These are phyloP conservation scores for Casuarina glauca DNA, from an alignment of 306 rosid species.

Conservation along the genomic window DNA sequence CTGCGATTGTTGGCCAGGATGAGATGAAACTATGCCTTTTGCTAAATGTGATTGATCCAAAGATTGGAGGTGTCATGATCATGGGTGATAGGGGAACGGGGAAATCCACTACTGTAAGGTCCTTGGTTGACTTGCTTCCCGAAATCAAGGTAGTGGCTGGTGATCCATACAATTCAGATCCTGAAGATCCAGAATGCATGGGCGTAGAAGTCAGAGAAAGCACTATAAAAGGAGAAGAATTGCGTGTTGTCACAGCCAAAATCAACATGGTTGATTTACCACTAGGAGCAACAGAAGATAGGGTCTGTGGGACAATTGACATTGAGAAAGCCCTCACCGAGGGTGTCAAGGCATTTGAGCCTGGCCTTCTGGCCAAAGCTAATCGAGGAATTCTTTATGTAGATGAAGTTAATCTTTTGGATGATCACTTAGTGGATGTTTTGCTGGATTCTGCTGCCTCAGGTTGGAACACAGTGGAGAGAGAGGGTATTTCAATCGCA, in stretches of 20 bases:
- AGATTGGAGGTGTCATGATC: constrained; percentile 97
- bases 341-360: constrained; percentile 95
- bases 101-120: constrained; percentile 85
- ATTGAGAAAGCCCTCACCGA: constrained; percentile 94
- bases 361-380: constrained; percentile 92
- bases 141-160: constrained; percentile 81
- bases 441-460: constrained; percentile 95
- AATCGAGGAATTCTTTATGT: constrained; percentile 94
- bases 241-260: constrained; percentile 58
- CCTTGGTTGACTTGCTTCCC: constrained; percentile 89
- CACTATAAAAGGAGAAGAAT: constrained; percentile 61
- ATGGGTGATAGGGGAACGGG: constrained; percentile 99
- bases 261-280: constrained; percentile 98
- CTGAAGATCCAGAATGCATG: constrained; percentile 94
- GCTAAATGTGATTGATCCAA: constrained; percentile 89
- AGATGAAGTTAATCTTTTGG: constrained; percentile 93
- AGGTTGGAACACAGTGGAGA: constrained; percentile 98
- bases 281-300: constrained; percentile 90
- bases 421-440: constrained; percentile 94
- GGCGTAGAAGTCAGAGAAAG: constrained; percentile 79
- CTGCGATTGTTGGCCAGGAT: constrained; percentile 96
- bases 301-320: constrained; percentile 96
- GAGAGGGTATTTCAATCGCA: constrained; percentile 92
- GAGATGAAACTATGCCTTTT: constrained; percentile 97
- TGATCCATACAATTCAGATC: constrained; percentile 92